phyloP scores from a whole-genome alignment of 257 asterid species.

The Asclepias syriaca region DNA sequence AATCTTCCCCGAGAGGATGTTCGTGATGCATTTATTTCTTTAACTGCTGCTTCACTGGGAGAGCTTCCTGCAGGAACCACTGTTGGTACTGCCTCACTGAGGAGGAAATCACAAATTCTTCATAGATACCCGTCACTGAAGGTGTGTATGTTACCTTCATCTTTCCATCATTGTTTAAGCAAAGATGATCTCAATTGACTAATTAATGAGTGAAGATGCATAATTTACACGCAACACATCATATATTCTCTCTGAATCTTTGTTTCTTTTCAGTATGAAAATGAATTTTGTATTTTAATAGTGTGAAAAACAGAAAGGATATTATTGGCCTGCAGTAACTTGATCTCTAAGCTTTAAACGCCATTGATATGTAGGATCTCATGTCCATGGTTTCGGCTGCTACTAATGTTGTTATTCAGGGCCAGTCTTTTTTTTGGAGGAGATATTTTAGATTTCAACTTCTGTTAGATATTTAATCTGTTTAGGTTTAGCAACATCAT shows the following conservation, averaged over 20 bases:
- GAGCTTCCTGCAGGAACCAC: slow-evolving; percentile 84
- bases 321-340: neutral
- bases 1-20: slow-evolving; percentile 97
- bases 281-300: neutral
- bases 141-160: slow-evolving; percentile 28
- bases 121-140: slow-evolving; percentile 70
- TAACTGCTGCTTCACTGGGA: slow-evolving; percentile 64
- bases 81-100: slow-evolving; percentile 89
- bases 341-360: neutral
- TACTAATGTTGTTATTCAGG: neutral
- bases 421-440: neutral
- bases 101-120: slow-evolving; percentile 95
- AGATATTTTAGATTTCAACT: neutral
- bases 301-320: neutral
- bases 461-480: neutral
- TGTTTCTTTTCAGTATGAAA: neutral
- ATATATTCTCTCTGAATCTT: neutral
- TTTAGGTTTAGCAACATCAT: neutral
- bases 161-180: neutral
- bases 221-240: neutral
- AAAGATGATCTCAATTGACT: neutral
- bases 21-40: slow-evolving; percentile 88
- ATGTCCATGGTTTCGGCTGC: neutral
- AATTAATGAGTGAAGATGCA: neutral
- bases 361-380: neutral